Evolutionary conservation across 2,329 filamentous ascomycete species (phyloP), one percentile per base, ranked within the genome.

Genomic region (Xylaria sp.): DNA sequence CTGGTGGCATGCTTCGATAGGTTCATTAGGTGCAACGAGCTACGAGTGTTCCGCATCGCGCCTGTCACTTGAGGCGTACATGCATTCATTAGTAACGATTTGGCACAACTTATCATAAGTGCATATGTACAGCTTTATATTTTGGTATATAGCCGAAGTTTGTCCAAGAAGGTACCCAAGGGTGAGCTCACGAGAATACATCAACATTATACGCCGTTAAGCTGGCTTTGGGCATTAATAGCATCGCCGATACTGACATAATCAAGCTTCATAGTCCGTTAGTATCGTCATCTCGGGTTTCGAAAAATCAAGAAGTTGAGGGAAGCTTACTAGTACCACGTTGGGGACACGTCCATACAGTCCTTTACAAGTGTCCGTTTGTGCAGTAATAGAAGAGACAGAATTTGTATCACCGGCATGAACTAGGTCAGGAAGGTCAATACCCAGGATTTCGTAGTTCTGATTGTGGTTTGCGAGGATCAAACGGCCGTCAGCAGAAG

Each of bases 341-440:
- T 81, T 82, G 2, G 80, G 79, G 28, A 69, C 59, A 17, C 78
- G 76, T 5, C 78, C 77, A 44, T 79, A 76, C 20, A 71, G 73
- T 17, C 61, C 60, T 20, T 71, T 68, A 70, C 81, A 82, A 17
- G 79, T 75, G 23, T 76, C 69, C 1, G 78, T 73, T 70, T 82
- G 80, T 1, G 86, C 86, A 0, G 74, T 77, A 17, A 81, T 81
- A 0, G 82, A 83, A 0, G 83, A 82, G 1, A 83, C 80, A 10
- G 86, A 84, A 11, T 85, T 86, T 49, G 77, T 87, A 36, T 81
- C 81, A 1, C 80, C 74, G 3, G 82, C 77, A 0, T 75, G 42
- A 7, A 69, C 11, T 1, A 73, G 59, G 61, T 78, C 75, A 2
- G 81, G 78, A n/a, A 84, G 75, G 48, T 80, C 72, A 46, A 83